phyloP scores from a whole-genome alignment of 1,284 basidiomycete genomes.

The Trametes pubescens region DNA sequence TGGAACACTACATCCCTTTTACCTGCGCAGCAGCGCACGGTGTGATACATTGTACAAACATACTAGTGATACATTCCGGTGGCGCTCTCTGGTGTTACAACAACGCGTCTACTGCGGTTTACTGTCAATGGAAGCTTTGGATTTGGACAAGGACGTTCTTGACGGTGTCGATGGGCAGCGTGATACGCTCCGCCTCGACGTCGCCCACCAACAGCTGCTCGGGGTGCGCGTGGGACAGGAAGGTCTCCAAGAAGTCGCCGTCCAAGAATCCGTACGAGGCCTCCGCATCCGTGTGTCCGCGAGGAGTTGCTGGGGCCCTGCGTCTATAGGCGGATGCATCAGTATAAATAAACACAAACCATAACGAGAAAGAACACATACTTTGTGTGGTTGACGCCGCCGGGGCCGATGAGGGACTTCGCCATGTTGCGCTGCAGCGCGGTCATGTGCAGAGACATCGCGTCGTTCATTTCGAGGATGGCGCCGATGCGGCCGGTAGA shows the following conservation, averaged over 20 bases:
- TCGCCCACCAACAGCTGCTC: slow-evolving; percentile 60
- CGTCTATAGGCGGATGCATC: slow-evolving; percentile 54
- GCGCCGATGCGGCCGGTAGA: slow-evolving; percentile 84
- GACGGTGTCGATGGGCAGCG: slow-evolving; percentile 52
- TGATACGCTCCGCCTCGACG: slow-evolving; percentile 62
- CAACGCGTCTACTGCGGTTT: background rate
- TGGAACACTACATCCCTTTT: too few relatives aligned
- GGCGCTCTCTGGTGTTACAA: background rate
- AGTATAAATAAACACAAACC: too few relatives aligned
- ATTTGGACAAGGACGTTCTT: slow-evolving; percentile 63
- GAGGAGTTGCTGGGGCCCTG: slow-evolving; percentile 66
- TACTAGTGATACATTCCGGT: slow-evolving; percentile 5
- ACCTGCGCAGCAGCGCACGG: background rate
- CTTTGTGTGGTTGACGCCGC: slow-evolving; percentile 71
- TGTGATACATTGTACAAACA: slow-evolving; percentile 1
- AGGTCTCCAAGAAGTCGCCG: slow-evolving; percentile 85
- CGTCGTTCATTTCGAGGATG: slow-evolving; percentile 70
- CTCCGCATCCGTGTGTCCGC: slow-evolving; percentile 65
- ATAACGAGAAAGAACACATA: slow-evolving; percentile 47
- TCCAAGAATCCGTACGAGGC: slow-evolving; percentile 84
- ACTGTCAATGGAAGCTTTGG: slow-evolving; percentile 67
- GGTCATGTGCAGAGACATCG: slow-evolving; percentile 70
- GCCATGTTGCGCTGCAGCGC: slow-evolving; percentile 84
- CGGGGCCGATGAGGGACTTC: slow-evolving; percentile 60
- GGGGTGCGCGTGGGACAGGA: slow-evolving; percentile 54